Base-by-base conservation (phyloP, 441 rosid species). In the Adansonia rubrostipa region DNA sequence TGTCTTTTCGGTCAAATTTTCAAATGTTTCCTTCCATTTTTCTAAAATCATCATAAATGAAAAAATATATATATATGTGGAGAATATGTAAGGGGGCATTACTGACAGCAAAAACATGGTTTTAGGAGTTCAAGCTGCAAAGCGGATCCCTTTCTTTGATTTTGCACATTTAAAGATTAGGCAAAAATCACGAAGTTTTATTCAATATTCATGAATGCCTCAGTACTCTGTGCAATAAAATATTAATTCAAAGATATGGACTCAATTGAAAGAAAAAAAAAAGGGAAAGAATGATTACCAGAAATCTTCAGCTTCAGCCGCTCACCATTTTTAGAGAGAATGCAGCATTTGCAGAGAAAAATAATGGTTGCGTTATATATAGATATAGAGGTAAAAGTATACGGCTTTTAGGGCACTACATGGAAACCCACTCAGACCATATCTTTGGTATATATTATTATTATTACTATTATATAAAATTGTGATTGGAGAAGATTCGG, bases 61-160 rank as follows among this genome's bases (percentile, higher is more conserved):
- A 24, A 24, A 24, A 0, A 24, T 24, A 24, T 24, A 24, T 24
- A 24, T 24, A 24, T 24, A 24, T 24, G 28, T 36, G 17, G 60
- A 36, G 60, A 22, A 62, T 80, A 62, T 83, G 72, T 86, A 13
- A 73, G 85, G 83, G 87, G 54, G 74, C 62, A 80, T 68, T 77
- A 79, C 89, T 42, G 87, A 84, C 83, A 80, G 83, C 82, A 80
- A 56, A 84, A 80, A 71, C 67, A 82, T 24, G 53, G 14, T 61
- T 66, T 56, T 36, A 8, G 28, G 9, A 58, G 70, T 68, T 77
- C 60, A 71, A 42, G 82, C 84, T 79, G 87, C 87, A 84, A 84
- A 79, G 85, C 84, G 80, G 71, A 66, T 82, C 84, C 85, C 83
- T 76, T 17, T 20, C 10, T 69, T 73, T 14, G 15, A 15, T 66